A percentile compares a stretch with the other conserved stretches of the same genome.
These are phyloP conservation scores for Polygonum aviculare DNA, from an alignment of 148 eudicot genomes.

Conservation along the genomic window DNA sequence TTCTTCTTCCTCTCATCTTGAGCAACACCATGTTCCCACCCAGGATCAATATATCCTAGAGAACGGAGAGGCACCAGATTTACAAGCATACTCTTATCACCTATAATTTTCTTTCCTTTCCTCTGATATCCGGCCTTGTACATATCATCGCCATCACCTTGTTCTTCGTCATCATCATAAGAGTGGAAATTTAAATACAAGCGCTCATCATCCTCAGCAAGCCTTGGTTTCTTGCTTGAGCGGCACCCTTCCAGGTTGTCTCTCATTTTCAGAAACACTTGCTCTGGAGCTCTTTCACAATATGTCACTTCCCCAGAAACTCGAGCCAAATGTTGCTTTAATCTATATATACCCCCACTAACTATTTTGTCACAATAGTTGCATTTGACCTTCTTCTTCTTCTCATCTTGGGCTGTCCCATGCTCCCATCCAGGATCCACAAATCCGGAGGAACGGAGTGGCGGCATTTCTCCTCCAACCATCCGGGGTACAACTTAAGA, in stretches of 20 bases:
- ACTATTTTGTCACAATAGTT: conserved; percentile 94
- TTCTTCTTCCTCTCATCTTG: conserved; percentile 95
- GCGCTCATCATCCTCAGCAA: conserved; percentile 57
- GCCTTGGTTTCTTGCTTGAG: conserved; percentile 57
- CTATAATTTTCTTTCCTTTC: conserved; percentile 59
- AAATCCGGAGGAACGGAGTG: conserved; percentile 61
- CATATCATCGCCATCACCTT: conserved; percentile 39
- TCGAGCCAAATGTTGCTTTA: conserved; percentile 92
- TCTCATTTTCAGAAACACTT: conserved; percentile 77
- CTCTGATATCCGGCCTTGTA: conserved; percentile 42
- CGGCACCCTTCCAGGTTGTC: conserved; percentile 74
- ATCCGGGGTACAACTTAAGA: background rate
- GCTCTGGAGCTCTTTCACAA: conserved; percentile 89
- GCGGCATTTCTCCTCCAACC: conserved; percentile 46
- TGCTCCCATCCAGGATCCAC: conserved; percentile 99
- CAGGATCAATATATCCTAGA: conserved; percentile 90
- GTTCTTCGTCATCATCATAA: conserved; percentile 25
- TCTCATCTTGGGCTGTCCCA: conserved; percentile 86
- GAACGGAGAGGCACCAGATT: conserved; percentile 86
- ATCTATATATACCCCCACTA: conserved; percentile 89
- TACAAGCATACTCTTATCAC: conserved; percentile 48
- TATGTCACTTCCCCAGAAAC: conserved; percentile 92
- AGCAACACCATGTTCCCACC: conserved; percentile 95
- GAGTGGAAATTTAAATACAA: conserved; percentile 52
- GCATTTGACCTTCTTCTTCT: conserved; percentile 88